A percentile compares a stretch with the other conserved stretches of the same genome.
These are phyloP conservation scores for Paramecium caudatum DNA, from an alignment of 73 alveolate genomes.

Conservation along the genomic window DNA sequence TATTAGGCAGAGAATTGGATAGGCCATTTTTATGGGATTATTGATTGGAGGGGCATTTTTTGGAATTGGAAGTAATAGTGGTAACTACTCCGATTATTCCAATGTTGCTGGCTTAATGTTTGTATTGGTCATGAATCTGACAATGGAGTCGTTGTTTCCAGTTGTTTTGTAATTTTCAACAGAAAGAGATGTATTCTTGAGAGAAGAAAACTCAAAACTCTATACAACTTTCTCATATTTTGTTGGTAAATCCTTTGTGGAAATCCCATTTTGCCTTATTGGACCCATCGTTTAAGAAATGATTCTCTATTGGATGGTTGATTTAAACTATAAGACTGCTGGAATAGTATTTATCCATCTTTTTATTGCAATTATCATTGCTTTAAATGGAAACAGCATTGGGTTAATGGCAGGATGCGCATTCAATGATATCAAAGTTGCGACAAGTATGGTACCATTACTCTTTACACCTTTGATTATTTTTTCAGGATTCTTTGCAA, in stretches of 20 bases:
- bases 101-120: slow-evolving; percentile 58
- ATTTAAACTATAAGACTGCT: not conserved
- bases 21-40: not conserved
- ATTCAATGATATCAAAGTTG: slow-evolving; percentile 73
- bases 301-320: slow-evolving; percentile 61
- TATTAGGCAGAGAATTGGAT: slow-evolving; percentile 3
- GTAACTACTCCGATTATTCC: not conserved
- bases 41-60: slow-evolving; percentile 53
- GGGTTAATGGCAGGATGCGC: slow-evolving; percentile 70
- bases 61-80: slow-evolving; percentile 24
- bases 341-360: slow-evolving; percentile 20
- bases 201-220: slow-evolving; percentile 79
- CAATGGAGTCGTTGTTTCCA: slow-evolving; percentile 28
- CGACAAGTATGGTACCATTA: slow-evolving; percentile 71
- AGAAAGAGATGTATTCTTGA: slow-evolving; percentile 82
- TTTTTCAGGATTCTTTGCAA: slow-evolving; percentile 83
- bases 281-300: slow-evolving; percentile 11
- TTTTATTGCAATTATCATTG: not conserved
- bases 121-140: not conserved
- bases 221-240: slow-evolving; percentile 76
- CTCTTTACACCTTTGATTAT: slow-evolving; percentile 78
- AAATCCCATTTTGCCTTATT: slow-evolving; percentile 74
- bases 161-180: slow-evolving; percentile 65
- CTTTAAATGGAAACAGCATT: not conserved
- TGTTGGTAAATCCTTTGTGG: slow-evolving; percentile 75